These are phyloP conservation scores for Sclerotinia subarctica DNA, from an alignment of 2,329 filamentous ascomycete species.

Conservation along the genomic window DNA sequence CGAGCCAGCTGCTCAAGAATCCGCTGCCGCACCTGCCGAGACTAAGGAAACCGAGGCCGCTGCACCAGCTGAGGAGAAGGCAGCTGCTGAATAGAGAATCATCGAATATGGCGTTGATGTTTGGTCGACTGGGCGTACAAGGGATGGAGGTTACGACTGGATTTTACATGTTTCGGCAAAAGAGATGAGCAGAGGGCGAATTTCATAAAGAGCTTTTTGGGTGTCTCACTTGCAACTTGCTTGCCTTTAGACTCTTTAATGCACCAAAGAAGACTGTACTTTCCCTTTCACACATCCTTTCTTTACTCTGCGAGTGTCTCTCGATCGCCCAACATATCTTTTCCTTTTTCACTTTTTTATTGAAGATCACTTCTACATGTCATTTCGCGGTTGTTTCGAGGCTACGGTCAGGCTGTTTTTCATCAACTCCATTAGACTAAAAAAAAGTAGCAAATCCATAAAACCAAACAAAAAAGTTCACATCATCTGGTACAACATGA, in stretches of 20 bases:
- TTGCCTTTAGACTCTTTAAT: slow-evolving; percentile 38
- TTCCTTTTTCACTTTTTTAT: slow-evolving; percentile 23
- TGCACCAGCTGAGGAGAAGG: slow-evolving; percentile 42
- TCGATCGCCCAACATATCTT: slow-evolving; percentile 17
- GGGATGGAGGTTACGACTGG: slow-evolving; percentile 33
- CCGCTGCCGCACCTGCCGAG: slow-evolving; percentile 53
- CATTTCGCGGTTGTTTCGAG: slow-evolving; percentile 20
- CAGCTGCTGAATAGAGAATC: slow-evolving; percentile 37
- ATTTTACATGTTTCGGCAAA: slow-evolving; percentile 37
- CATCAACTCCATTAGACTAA: slow-evolving; percentile 31
- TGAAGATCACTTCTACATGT: slow-evolving; percentile 18
- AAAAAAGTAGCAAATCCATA: slow-evolving; percentile 37
- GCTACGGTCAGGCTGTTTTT: slow-evolving; percentile 25
- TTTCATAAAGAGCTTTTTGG: slow-evolving; percentile 33
- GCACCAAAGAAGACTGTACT: slow-evolving; percentile 34
- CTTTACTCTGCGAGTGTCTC: slow-evolving; percentile 14
- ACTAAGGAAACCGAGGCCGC: slow-evolving; percentile 51
- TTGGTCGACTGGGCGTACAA: slow-evolving; percentile 36
- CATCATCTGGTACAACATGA: neutral
- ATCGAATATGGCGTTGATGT: slow-evolving; percentile 37
- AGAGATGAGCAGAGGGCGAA: slow-evolving; percentile 31
- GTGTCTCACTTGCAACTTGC: slow-evolving; percentile 36
- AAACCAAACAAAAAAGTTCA: slow-evolving; percentile 20
- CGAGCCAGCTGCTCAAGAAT: slow-evolving; percentile 66
- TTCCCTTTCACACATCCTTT: slow-evolving; percentile 28